phyloP scores from a whole-genome alignment of 331 rosid species.

The Acacia concinna region DNA sequence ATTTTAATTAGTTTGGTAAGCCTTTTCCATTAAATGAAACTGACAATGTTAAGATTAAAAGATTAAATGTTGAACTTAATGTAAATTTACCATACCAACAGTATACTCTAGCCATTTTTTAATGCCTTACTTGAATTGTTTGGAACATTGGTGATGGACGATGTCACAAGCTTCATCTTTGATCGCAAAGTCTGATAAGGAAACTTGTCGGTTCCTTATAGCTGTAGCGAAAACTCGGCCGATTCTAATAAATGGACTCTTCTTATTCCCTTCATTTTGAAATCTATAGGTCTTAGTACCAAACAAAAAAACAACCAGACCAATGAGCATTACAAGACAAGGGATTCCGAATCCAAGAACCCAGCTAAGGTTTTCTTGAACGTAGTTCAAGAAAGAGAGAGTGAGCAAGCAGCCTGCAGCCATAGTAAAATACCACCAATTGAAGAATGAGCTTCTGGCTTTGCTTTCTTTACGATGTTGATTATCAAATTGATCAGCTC shows the following conservation, averaged over 20 bases:
- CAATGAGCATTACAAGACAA: not conserved
- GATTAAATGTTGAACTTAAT: too few relatives aligned
- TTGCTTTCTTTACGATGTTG: not conserved
- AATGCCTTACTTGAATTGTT: slow-evolving; percentile 17
- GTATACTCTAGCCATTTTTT: too few relatives aligned
- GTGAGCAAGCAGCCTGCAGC: slow-evolving; percentile 12
- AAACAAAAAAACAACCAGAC: not conserved
- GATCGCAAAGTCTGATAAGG: not conserved
- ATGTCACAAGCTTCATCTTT: not conserved
- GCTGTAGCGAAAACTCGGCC: not conserved
- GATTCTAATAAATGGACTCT: not conserved
- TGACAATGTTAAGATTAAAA: too few relatives aligned
- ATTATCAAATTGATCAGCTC: slow-evolving; percentile 12
- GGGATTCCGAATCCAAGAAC: slow-evolving; percentile 5
- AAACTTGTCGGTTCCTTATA: not conserved
- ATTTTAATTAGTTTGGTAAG: too few relatives aligned
- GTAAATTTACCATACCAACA: too few relatives aligned
- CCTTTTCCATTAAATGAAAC: too few relatives aligned
- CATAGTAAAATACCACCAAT: slow-evolving; percentile 9
- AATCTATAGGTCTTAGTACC: not conserved
- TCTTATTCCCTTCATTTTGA: not conserved
- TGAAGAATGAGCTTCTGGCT: slow-evolving; percentile 13
- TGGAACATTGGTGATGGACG: not conserved
- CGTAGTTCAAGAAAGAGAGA: not conserved
- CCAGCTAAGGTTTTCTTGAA: slow-evolving; percentile 9